These are phyloP conservation scores for Gautieria morchelliformis DNA, from an alignment of 768 basidiomycete species.

Conservation along the genomic window DNA sequence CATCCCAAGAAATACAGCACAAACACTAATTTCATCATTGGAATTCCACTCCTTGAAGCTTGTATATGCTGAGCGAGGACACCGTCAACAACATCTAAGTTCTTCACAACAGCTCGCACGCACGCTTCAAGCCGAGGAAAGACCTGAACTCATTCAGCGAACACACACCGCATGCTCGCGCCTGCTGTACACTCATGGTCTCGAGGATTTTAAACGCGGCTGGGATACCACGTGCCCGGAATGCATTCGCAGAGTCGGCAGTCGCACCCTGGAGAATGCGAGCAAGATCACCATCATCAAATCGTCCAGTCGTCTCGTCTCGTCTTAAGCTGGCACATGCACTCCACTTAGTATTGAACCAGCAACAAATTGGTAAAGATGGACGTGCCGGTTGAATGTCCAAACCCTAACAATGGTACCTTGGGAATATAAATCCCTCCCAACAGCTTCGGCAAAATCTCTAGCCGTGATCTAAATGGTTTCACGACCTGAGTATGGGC, in stretches of 20 bases:
- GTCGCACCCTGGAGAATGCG: constrained; percentile 57
- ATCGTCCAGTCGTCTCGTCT: constrained; percentile 41
- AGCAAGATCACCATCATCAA: constrained; percentile 66
- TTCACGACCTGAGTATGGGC: background rate
- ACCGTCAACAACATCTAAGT: background rate
- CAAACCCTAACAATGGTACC: constrained; percentile 47
- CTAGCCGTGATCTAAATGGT: constrained; percentile 24
- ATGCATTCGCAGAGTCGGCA: constrained; percentile 60
- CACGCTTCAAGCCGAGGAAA: constrained; percentile 73
- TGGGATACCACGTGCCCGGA: constrained; percentile 71
- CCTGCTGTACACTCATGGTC: constrained; percentile 76
- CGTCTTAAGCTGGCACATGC: constrained; percentile 43
- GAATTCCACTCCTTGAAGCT: constrained; percentile 80
- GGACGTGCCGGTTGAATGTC: constrained; percentile 53
- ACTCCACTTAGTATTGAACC: background rate
- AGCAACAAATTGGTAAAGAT: no score
- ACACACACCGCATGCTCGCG: constrained; percentile 71
- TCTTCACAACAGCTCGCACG: constrained; percentile 14
- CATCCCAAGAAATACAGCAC: background rate
- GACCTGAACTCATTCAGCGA: constrained; percentile 77
- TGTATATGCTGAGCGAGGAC: constrained; percentile 39
- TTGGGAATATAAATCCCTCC: constrained; percentile 22
- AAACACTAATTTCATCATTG: constrained; percentile 46
- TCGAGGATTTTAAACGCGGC: constrained; percentile 68
- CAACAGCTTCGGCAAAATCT: constrained; percentile 39